Base-by-base conservation (phyloP, 2,329 filamentous ascomycete genomes). In the Monosporascus cannonballus region DNA sequence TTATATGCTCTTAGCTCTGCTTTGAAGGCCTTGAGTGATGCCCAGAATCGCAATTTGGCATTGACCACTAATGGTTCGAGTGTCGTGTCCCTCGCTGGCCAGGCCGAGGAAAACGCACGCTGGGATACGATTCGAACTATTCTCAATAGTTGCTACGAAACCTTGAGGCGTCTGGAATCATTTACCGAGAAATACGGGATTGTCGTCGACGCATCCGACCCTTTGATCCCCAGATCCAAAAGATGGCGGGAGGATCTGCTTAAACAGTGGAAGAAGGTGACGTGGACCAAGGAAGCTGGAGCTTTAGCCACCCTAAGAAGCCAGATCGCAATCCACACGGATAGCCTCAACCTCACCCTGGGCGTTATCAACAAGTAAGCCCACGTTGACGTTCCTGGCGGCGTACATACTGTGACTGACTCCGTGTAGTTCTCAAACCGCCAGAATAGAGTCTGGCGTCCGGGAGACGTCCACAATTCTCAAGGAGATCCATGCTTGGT, bases 201-300 rank as follows among this genome's bases (percentile, higher is more conserved):
- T 11, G 53, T 61, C 38, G 34, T 51, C 17, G 48, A 61, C 25
- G 48, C 52, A 7, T 20, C 44, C 7, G 36, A 47, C 8, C 46
- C 48, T n/a, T 20, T 22, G 7, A 48, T 50, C 37, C 39, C 51
- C 3, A 56, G 47, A 25, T 37, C 53, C 24, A 46, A 56, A 37
- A 53, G 56, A 4, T 66, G 63, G 64, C 57, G 55, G 30, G 51
- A 53, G 20, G 56, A 54, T 3, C 41, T 66, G 7, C 24, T 57
- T 15, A 63, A 48, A 44, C 66, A 66, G 41, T 67, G 63, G 62
- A 64, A 56, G 50, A 66, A 64, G 48, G 52, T 65, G 20, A 57
- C 56, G 24, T 67, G 64, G 65, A 66, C 63, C 3, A 66, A 60
- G 3, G 64, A 65, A 45, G 59, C 57, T 7, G 64, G 63, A 8